Evolutionary conservation across 2,329 filamentous ascomycete species (phyloP).

Genomic region (Cryphonectria carpinicola): DNA sequence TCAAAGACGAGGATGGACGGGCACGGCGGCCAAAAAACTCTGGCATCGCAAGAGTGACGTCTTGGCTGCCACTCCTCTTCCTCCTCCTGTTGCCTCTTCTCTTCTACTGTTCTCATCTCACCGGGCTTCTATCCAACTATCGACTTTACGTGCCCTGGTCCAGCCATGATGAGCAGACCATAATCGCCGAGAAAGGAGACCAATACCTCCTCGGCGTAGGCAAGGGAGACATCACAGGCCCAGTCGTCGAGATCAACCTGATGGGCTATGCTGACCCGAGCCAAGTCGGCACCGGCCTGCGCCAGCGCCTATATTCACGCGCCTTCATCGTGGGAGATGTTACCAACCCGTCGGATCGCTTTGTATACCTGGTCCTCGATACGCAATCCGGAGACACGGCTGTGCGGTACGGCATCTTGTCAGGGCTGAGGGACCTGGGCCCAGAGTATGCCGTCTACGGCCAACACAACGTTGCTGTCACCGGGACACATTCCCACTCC

Average conservation of each 20-base stretch:
- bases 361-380: slow-evolving; percentile 88
- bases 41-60: not conserved
- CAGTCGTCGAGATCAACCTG: slow-evolving; percentile 86
- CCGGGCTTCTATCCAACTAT: not conserved
- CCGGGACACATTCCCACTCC: slow-evolving; percentile 88
- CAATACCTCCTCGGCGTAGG: slow-evolving; percentile 56
- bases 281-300: slow-evolving; percentile 81
- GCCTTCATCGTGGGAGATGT: slow-evolving; percentile 83
- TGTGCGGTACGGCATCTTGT: slow-evolving; percentile 78
- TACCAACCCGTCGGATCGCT: slow-evolving; percentile 67
- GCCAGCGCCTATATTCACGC: slow-evolving; percentile 83
- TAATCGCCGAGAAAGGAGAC: slow-evolving; percentile 36
- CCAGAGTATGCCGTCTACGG: slow-evolving; percentile 74
- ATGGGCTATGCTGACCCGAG: slow-evolving; percentile 83
- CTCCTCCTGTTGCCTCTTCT: not conserved
- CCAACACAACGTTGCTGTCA: slow-evolving; percentile 82
- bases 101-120: slow-evolving; percentile 9
- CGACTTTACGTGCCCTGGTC: not conserved
- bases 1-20: not conserved
- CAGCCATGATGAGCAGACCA: slow-evolving; percentile 4
- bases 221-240: slow-evolving; percentile 63
- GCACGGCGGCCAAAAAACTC: not conserved
- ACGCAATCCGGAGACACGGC: slow-evolving; percentile 85
- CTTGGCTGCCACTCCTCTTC: slow-evolving; percentile 2
- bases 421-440: slow-evolving; percentile 70